Evolutionary conservation across 441 rosid species (phyloP), one percentile per base, ranked within the genome.

Genomic region (Pelargonium australe): DNA sequence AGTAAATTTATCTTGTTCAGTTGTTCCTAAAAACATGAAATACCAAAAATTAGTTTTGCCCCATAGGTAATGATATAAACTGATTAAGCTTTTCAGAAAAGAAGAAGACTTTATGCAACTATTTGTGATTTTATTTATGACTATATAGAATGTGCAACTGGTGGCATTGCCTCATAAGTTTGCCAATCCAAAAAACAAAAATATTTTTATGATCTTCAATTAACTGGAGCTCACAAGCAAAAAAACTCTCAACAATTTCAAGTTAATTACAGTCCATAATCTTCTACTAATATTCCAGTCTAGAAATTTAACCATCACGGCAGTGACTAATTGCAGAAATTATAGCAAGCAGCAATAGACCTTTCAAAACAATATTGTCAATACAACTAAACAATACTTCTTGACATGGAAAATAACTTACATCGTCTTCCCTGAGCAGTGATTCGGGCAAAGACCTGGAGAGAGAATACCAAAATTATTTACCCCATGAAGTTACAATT

Each of bases 371-470:
- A 16, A 55, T 61, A 25, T 13, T 23, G 37, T 0, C 13, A 28
- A 61, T 13, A 61, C 31, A 28, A 10, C 10, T 7, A 61, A 20
- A 28, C 13, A 61, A 11, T 60, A 17, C 6, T 17, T 20, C 17
- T 60, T 13, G 12, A 61, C 13, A 61, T 10, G 23, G 64, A 61
- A 69, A 70, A 53, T 17, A 73, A 85, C 87, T 78, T 82, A 88
- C 96, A 79, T 88, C 96, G 75, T 90, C 94, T 71, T 82, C 88
- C 80, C 96, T 83, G 31, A 86, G 87, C 73, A 86, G 45, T 65
- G 88, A 83, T 74, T 90, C 94, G 3, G 92, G 85, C 81, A 88
- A 64, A 64, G 66, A 81, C 76, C 94, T 90, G 77, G 5, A 40
- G 13, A 53, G 47, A 64, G 34, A 68, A 57, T 65, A 74, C 47